These are phyloP conservation scores for Hyparrhenia diplandra DNA, from an alignment of 176 grass and related monocot genomes.

Conservation along the genomic window DNA sequence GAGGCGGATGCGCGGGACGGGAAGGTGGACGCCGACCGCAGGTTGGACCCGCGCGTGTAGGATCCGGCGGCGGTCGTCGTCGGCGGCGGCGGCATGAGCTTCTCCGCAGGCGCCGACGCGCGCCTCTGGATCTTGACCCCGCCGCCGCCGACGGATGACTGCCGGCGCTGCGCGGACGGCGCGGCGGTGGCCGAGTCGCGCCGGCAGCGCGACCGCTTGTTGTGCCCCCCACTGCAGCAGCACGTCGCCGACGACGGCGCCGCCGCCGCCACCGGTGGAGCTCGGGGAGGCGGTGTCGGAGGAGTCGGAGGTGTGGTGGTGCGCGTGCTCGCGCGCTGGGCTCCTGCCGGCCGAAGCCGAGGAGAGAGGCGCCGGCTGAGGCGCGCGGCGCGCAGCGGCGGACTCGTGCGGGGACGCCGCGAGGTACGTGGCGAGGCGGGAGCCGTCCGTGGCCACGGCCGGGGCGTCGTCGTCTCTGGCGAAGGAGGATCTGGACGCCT, in stretches of 20 bases:
- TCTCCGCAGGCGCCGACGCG: slow-evolving; percentile 51
- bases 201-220: slow-evolving; percentile 73
- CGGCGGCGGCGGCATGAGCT: slow-evolving; percentile 60
- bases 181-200: slow-evolving; percentile 40
- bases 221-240: slow-evolving; percentile 86
- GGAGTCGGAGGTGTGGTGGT: slow-evolving; percentile 40
- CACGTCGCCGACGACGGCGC: slow-evolving; percentile 46
- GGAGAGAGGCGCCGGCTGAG: background rate
- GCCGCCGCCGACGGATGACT: background rate
- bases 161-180: slow-evolving; percentile 35
- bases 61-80: slow-evolving; percentile 9
- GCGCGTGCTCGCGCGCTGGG: slow-evolving; percentile 28
- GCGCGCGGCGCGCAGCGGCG: slow-evolving; percentile 6
- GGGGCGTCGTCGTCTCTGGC: slow-evolving; percentile 36
- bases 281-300: slow-evolving; percentile 39
- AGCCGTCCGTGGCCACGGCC: slow-evolving; percentile 10
- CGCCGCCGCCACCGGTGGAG: slow-evolving; percentile 21
- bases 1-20: slow-evolving; percentile 17
- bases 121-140: slow-evolving; percentile 54
- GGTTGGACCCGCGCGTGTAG: slow-evolving; percentile 57
- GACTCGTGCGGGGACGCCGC: slow-evolving; percentile 8
- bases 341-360: slow-evolving; percentile 22
- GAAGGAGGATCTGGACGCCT: slow-evolving; percentile 28
- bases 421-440: slow-evolving; percentile 25
- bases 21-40: slow-evolving; percentile 43